Percentiles rank a stretch among this genome's conserved stretches.
These are phyloP conservation scores for Paramecium bursaria DNA, from an alignment of 73 alveolate genomes.

Conservation along the genomic window DNA sequence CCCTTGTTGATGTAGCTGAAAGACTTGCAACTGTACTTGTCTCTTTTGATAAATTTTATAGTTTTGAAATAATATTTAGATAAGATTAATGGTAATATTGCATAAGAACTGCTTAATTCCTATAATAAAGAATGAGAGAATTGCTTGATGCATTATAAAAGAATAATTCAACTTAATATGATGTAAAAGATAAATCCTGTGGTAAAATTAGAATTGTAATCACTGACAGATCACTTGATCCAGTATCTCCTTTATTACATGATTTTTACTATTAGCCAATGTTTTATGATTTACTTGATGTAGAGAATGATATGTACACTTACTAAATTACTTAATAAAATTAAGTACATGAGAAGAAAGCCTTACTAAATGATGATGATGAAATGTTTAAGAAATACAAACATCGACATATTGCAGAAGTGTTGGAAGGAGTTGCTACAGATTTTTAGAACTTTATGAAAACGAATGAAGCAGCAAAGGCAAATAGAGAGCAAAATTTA, in stretches of 20 bases:
- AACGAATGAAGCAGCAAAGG: conserved; percentile 49
- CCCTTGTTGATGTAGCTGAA: conserved; percentile 16
- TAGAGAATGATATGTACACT: conserved; percentile 15
- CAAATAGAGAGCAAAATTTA: conserved; percentile 7
- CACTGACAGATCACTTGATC: conserved; percentile 44
- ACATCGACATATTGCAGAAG: conserved; percentile 45
- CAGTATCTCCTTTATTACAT: conserved; percentile 48
- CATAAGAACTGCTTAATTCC: not conserved
- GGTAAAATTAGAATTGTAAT: conserved; percentile 45
- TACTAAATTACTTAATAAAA: not conserved
- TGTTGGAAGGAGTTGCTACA: conserved; percentile 31
- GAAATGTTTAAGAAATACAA: conserved; percentile 37
- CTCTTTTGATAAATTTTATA: conserved; percentile 54
- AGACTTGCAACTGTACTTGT: conserved; percentile 20
- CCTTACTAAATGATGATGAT: conserved; percentile 14
- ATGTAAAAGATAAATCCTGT: conserved; percentile 10
- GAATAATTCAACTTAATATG: conserved; percentile 4
- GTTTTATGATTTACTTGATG: conserved; percentile 49
- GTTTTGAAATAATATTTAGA: conserved; percentile 34
- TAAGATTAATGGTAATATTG: conserved; percentile 22
- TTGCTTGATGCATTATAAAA: conserved; percentile 26
- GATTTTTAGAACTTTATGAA: conserved; percentile 33
- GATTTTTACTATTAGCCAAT: conserved; percentile 51
- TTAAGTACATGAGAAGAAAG: not conserved
- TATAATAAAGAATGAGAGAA: conserved; percentile 42